Conservation (phyloP, 495 filamentous ascomycete species). For the Penicillium pulvis region DNA sequence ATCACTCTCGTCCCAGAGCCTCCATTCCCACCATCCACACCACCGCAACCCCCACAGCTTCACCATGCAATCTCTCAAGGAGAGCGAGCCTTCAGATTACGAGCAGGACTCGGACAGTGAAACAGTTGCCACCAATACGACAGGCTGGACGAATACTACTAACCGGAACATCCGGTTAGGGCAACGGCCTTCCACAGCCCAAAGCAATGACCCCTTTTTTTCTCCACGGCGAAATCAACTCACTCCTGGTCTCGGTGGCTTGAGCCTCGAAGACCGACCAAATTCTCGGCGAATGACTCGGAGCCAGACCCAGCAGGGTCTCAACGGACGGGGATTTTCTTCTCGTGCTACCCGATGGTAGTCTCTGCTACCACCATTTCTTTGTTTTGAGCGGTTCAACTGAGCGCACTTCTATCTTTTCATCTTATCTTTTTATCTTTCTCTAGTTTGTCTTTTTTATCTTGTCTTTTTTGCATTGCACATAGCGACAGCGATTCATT, state of each 20-base stretch:
- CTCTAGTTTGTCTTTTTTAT: neutral
- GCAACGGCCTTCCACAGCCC: constrained; percentile 17
- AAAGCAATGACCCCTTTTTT: constrained; percentile 17
- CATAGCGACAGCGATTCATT: neutral
- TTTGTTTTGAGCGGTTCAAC: neutral
- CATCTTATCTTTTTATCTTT: too few species aligned
- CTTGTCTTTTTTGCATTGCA: neutral
- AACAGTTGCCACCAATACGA: constrained; percentile 42
- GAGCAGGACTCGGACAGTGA: constrained; percentile 48
- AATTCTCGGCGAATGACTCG: constrained; percentile 40
- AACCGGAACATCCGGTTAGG: constrained; percentile 46
- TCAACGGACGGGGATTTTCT: constrained; percentile 1
- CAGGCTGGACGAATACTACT: constrained; percentile 39
- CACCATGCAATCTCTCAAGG: constrained; percentile 39
- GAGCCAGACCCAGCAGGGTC: constrained; percentile 37
- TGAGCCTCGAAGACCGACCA: constrained; percentile 47
- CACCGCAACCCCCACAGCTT: constrained; percentile 37
- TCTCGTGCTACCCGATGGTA: constrained; percentile 2
- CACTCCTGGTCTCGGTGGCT: constrained; percentile 40
- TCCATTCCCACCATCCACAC: constrained; percentile 18
- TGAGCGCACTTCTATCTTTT: constrained; percentile 1
- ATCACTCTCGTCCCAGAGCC: constrained; percentile 21
- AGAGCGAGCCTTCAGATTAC: constrained; percentile 40
- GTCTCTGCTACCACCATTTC: neutral
- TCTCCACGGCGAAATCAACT: constrained; percentile 40